These are phyloP conservation scores for Aaosphaeria pasadenensis DNA, from an alignment of 2,329 filamentous ascomycete species.

Conservation along the genomic window DNA sequence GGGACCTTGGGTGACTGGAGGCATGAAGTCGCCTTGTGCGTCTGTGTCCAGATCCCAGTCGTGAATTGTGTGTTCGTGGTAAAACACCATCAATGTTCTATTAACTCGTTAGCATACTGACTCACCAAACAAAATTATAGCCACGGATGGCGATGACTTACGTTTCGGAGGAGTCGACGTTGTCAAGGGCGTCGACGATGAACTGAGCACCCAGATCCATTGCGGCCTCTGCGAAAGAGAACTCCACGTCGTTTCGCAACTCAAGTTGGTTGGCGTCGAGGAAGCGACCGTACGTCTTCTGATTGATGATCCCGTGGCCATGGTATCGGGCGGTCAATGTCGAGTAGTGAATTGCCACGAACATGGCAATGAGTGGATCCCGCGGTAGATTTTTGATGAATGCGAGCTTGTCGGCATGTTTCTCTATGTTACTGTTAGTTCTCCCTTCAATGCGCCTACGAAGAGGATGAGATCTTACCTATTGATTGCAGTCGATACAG, in stretches of 20 bases:
- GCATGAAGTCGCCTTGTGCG: constrained; percentile 17
- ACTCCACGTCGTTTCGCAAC: constrained; percentile 27
- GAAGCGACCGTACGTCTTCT: constrained; percentile 24
- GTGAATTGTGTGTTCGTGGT: constrained; percentile 22
- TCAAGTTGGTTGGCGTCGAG: constrained; percentile 26
- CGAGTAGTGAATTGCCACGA: constrained; percentile 23
- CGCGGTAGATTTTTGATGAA: constrained; percentile 19
- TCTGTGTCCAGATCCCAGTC: constrained; percentile 16
- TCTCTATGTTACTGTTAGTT: neutral
- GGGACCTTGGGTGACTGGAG: constrained; percentile 27
- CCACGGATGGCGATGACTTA: neutral
- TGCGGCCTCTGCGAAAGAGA: constrained; percentile 25
- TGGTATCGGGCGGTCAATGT: constrained; percentile 29
- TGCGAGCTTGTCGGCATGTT: constrained; percentile 6
- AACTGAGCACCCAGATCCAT: constrained; percentile 22
- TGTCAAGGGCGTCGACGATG: constrained; percentile 19
- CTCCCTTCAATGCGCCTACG: neutral
- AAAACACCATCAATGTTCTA: constrained; percentile 22
- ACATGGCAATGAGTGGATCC: constrained; percentile 24
- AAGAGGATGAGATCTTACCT: constrained; percentile 7
- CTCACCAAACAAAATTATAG: neutral
- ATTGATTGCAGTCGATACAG: constrained; percentile 17
- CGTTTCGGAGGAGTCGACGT: constrained; percentile 7
- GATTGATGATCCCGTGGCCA: constrained; percentile 29
- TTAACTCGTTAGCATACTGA: too few relatives aligned